Conservation (phyloP, 2,329 filamentous ascomycete species). For the Botrytis deweyae region DNA sequence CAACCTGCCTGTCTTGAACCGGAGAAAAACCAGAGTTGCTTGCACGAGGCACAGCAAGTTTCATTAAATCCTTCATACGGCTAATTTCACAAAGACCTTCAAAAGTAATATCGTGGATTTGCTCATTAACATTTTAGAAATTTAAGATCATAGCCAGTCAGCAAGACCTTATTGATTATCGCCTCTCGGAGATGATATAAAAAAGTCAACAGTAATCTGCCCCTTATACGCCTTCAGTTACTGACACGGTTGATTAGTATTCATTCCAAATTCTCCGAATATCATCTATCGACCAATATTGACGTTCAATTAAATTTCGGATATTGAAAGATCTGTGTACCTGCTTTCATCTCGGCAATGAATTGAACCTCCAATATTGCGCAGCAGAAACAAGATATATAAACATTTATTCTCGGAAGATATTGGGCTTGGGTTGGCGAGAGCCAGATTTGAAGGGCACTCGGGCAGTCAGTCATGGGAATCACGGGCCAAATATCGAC, state of each 20-base stretch:
- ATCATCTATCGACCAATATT: not conserved
- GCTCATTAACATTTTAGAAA: not conserved
- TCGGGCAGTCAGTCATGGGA: constrained; percentile 8
- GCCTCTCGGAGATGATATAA: not conserved
- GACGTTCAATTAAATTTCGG: constrained; percentile 9
- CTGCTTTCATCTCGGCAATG: constrained; percentile 6
- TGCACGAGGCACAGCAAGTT: not conserved
- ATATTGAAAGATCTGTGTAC: not conserved
- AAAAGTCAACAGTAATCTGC: not conserved
- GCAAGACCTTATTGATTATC: not conserved
- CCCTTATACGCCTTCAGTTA: constrained; percentile 1
- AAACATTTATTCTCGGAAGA: not conserved
- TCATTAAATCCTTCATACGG: not conserved
- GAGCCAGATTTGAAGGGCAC: not conserved
- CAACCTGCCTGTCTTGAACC: not conserved
- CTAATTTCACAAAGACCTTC: not conserved
- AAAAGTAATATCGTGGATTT: not conserved
- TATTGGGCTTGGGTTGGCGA: not conserved
- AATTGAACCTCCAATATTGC: constrained; percentile 3
- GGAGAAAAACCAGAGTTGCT: not conserved
- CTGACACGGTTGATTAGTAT: not conserved
- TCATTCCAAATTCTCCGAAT: not conserved
- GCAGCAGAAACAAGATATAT: not conserved
- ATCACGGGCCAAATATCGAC: constrained; percentile 5
- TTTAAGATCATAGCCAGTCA: not conserved